Base-by-base conservation (phyloP, 2,329 filamentous ascomycete species). In the Metarhizium rileyi region DNA sequence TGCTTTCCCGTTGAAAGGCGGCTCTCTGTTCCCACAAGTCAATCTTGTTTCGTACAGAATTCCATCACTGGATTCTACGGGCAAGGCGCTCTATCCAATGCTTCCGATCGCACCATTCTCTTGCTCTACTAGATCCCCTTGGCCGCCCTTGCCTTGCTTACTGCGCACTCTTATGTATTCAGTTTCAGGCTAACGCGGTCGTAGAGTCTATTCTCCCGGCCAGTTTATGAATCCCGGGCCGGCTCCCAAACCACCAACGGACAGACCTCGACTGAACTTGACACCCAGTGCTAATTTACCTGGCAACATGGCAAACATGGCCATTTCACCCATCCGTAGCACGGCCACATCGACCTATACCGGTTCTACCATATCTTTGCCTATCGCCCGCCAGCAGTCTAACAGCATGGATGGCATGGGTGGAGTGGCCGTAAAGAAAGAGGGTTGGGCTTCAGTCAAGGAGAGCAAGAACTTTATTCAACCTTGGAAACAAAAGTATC, bases 171-270 rank as follows among this genome's bases (percentile, higher is more conserved):
- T 7, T 45, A 16, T n/a, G n/a, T 4, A 16, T 9, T 22, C 16
- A 16, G 6, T 25, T 23, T 33, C n/a, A 26, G 33, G 42, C 56
- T 60, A 43, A 49, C 43, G 44, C 28, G 8, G 35, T 47, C 23
- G 28, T 61, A 82, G 77, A 63, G 68, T 77, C 59, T 84, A 82
- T 63, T 70, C 77, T 40, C 71, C 73, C 56, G 78, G 75, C 60
- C 80, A 83, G 67, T 97, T 97, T 73, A 94, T 97, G 87, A 97
- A 97, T 69, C 90, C 93, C 54, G 90, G 93, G 56, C 91, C 93
- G 59, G 91, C 93, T 58, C 93, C 93, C 57, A 85, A 87, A 61
- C 91, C 93, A 53, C 93, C 91, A 20, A 84, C 79, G 52, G 87
- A 93, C 63, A 82, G 87, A 61, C 87, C 90, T 53, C 84, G 87